Evolutionary conservation across 164 flowering plant species (phyloP).

Genomic region (Vitis rupestris): DNA sequence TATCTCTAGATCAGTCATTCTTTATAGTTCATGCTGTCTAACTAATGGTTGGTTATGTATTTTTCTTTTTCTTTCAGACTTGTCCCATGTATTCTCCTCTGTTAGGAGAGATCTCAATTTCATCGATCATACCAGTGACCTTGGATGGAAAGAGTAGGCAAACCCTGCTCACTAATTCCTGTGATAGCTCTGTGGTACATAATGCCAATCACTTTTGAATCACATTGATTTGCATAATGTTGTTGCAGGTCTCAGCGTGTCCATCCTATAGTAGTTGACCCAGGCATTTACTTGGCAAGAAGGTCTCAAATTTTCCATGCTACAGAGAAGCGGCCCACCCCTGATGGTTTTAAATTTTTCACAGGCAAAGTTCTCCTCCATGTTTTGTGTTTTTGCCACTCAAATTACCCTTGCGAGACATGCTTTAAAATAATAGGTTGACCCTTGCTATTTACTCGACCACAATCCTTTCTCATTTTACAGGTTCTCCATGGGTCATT

Average conservation of each 20-base stretch:
- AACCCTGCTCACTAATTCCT: constrained; percentile 17
- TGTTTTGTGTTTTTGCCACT: background rate
- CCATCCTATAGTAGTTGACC: constrained; percentile 79
- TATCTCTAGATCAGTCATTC: too few species aligned
- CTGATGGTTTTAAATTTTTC: constrained; percentile 84
- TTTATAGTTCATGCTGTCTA: too few species aligned
- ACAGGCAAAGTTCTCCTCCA: constrained; percentile 56
- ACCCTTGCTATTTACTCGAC: too few species aligned
- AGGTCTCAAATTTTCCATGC: constrained; percentile 80
- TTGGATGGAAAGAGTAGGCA: constrained; percentile 99
- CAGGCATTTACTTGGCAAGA: constrained; percentile 74
- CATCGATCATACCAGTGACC: constrained; percentile 93
- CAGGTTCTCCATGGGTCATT: constrained; percentile 94
- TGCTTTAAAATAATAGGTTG: background rate
- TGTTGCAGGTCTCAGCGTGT: constrained; percentile 58
- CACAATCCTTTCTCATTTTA: constrained; percentile 5
- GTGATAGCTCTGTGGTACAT: background rate
- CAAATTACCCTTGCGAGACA: background rate
- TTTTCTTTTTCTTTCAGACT: constrained; percentile 54
- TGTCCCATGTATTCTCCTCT: constrained; percentile 83
- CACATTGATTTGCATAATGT: background rate
- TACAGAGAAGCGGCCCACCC: constrained; percentile 77
- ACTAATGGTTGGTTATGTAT: constrained; percentile 10
- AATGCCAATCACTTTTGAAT: background rate
- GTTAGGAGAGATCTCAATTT: constrained; percentile 82